Base-by-base conservation (phyloP, 1,284 basidiomycete species). In the Ceratobasidium sp. region DNA sequence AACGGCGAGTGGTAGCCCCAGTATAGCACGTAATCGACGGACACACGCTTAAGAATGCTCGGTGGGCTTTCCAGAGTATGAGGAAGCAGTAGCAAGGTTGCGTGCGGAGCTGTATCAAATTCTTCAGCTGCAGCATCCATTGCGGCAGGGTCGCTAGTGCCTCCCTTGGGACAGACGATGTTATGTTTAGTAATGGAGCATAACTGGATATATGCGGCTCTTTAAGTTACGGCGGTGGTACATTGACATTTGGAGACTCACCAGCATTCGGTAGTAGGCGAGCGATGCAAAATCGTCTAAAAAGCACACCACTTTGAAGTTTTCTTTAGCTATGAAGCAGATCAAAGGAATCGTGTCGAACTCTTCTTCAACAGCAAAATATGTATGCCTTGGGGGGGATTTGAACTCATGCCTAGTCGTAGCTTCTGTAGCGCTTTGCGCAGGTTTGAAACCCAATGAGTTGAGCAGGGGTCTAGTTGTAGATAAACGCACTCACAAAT, bases 341-440 rank as follows among this genome's bases (percentile, higher is more conserved):
- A 66, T 66, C 49, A 66, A 41, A 7, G 63, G 63, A 4, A 66
- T 52, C 11, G 49, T 18, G 28, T 66, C 63, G 23, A 52, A 66
- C 23, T 66, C 63, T 21, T 66, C 49, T 23, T 66, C 47, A 7
- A 66, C 9, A 2, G 30, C 30, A 23, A 66, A 50, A 26, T 66
- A 66, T 1, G 30, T 50, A 6, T 21, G 46, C 1, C 63, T 47
- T 3, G 47, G 30, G 14, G 26, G 23, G 8, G 30, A n/a, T 14
- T 64, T 16, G 28, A 64, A 64, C 2, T n/a, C n/a, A n/a, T n/a
- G n/a, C n/a, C n/a, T n/a, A n/a, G n/a, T n/a, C n/a, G n/a, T n/a
- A n/a, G n/a, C n/a, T n/a, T n/a, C n/a, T n/a, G n/a, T n/a, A n/a
- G n/a, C n/a, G n/a, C n/a, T n/a, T n/a, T n/a, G n/a, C n/a, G n/a